Conservation (phyloP, 2,329 filamentous ascomycete species). For the Beauveria brongniartii region DNA sequence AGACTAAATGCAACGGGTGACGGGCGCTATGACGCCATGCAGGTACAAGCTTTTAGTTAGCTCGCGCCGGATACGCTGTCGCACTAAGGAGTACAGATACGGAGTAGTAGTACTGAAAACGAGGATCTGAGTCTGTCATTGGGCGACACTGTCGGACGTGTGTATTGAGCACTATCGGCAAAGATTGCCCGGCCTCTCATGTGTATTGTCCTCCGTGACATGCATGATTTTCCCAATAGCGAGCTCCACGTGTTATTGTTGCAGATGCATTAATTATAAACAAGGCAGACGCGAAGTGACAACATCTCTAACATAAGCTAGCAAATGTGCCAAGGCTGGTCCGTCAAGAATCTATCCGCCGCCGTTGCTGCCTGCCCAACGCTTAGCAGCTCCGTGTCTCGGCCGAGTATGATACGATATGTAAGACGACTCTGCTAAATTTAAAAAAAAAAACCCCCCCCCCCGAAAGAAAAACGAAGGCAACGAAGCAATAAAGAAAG, state of each 20-base stretch:
- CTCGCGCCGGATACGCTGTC: neutral
- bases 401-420: no score
- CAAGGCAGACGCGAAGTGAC: no score
- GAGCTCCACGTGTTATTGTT: no score
- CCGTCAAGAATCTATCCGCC: neutral
- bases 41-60: neutral
- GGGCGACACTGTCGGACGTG: neutral
- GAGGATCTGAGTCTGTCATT: neutral
- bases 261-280: no score
- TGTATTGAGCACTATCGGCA: neutral
- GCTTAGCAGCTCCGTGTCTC: no score
- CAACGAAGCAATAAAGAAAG: no score
- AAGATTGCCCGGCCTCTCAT: neutral
- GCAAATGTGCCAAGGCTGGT: neutral
- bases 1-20: conserved; percentile 1
- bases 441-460: no score
- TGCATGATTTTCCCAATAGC: no score
- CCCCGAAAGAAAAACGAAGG: neutral
- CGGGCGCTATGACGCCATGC: conserved; percentile 3
- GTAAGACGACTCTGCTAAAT: no score
- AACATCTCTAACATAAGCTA: no score
- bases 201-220: neutral
- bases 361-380: no score
- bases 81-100: neutral
- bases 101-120: neutral